Conservation (phyloP, 768 basidiomycete species). For the Phylloporus rhodoxanthus region DNA sequence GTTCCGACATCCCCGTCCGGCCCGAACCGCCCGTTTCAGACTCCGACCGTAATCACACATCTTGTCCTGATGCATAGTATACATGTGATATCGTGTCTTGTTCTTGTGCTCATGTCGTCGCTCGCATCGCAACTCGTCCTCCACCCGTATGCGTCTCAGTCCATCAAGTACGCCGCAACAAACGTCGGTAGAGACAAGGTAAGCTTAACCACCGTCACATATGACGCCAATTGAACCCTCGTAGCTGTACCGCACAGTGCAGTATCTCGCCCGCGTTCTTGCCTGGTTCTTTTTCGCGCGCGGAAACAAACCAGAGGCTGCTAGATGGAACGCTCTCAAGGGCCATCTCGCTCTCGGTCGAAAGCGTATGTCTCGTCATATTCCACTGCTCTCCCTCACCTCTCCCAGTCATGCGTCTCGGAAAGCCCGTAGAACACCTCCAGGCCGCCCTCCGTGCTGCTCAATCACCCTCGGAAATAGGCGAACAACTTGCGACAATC, state of each 20-base stretch:
- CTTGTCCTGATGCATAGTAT: not conserved
- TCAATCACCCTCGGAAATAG: constrained; percentile 45
- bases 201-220: constrained; percentile 2
- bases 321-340: constrained; percentile 81
- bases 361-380: constrained; percentile 51
- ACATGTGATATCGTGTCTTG: constrained; percentile 25
- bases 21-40: not conserved
- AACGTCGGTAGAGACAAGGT: constrained; percentile 93
- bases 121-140: constrained; percentile 74
- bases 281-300: constrained; percentile 73
- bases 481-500: constrained; percentile 74
- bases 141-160: constrained; percentile 73
- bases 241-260: constrained; percentile 83
- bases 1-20: constrained; percentile 9
- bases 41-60: not conserved
- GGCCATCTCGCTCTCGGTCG: constrained; percentile 75
- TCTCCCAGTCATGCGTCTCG: constrained; percentile 76
- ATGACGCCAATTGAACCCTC: not conserved
- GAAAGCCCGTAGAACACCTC: constrained; percentile 90
- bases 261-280: constrained; percentile 86
- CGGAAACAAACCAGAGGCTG: constrained; percentile 65
- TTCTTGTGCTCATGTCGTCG: constrained; percentile 23
- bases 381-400: not conserved
- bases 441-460: constrained; percentile 81
- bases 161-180: constrained; percentile 71